Base-by-base conservation (phyloP, 306 rosid species). In the Benincasa hispida region DNA sequence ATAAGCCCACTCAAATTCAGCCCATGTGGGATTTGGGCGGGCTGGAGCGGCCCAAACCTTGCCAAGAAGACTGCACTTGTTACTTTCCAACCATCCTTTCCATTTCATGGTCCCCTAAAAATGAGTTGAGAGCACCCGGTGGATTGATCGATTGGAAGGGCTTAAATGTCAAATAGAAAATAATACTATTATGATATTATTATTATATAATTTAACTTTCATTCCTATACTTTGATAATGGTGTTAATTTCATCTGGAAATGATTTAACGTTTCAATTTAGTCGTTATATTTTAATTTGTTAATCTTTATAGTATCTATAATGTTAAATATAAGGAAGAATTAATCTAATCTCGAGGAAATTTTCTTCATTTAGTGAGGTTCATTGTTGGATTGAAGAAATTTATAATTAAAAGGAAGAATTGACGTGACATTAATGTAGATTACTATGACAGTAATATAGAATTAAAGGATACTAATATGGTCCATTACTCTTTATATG, bases 71-170 rank as follows among this genome's bases (percentile, higher is more conserved):
- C 7, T 94, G 95, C 27, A 75, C 56, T 50, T 92, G 99, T 78
- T 94, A 97, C 85, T 94, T 94, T 58, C 91, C 97, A 4, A 91
- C 91, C 0, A 4, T 79, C 76, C 72, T 59, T 53, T 78, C 79
- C 50, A 87, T 92, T 41, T 79, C 82, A 17, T 81, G 91, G 92
- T 57, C 83, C 4, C 66, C 75, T 2, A 12, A 66, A 13, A 66
- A 39, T 39, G 73, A 25, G 19, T 42, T 45, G 75, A 69, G 72
- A 22, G 75, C 55, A 42, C 54, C 42, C 7, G 10, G 3, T 45
- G 2, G 51, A 45, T 12, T 45, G 15, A 4, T 41, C n/a, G n/a
- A 42, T 34, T 37, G 27, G 13, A 19, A 39, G 18, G 28, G 24
- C 5, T 34, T 13, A 28, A 61, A 30, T 61, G 69, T 30, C n/a